A percentile compares a stretch with the other conserved stretches of the same genome.
Evolutionary conservation across 1,284 basidiomycete species (phyloP).

Genomic region (Austropuccinia psidii): DNA sequence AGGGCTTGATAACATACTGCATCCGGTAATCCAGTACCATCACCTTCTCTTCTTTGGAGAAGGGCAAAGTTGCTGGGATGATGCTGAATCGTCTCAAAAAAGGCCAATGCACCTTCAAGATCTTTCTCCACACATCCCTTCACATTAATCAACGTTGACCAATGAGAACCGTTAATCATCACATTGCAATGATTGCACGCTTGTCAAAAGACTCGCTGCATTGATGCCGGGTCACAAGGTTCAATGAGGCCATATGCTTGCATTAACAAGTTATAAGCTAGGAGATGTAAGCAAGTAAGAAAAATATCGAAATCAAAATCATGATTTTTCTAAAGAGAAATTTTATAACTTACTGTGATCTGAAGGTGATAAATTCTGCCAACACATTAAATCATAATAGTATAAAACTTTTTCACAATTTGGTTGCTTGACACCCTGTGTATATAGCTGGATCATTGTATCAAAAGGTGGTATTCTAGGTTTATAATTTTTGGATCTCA

Average conservation of each 20-base stretch:
- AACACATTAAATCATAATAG: slow-evolving; percentile 66
- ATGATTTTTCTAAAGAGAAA: not conserved
- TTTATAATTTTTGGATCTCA: slow-evolving; percentile 62
- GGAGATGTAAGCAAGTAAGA: not conserved
- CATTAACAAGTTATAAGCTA: slow-evolving; percentile 60
- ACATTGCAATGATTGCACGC: slow-evolving; percentile 56
- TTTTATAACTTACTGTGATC: slow-evolving; percentile 81
- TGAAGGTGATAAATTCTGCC: slow-evolving; percentile 62
- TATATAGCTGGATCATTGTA: slow-evolving; percentile 98
- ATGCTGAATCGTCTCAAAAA: slow-evolving; percentile 66
- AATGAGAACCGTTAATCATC: slow-evolving; percentile 72
- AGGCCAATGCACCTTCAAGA: slow-evolving; percentile 63
- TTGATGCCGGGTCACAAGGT: slow-evolving; percentile 65
- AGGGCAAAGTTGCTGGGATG: slow-evolving; percentile 9
- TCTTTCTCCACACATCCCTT: slow-evolving; percentile 75
- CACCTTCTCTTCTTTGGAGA: slow-evolving; percentile 35
- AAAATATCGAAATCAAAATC: too few species aligned
- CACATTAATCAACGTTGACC: slow-evolving; percentile 83
- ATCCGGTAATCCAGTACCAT: slow-evolving; percentile 56
- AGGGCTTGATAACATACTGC: slow-evolving; percentile 85
- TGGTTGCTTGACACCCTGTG: slow-evolving; percentile 64
- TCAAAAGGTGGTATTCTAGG: slow-evolving; percentile 89
- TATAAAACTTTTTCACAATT: slow-evolving; percentile 67
- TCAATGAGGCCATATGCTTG: slow-evolving; percentile 83
- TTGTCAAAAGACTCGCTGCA: slow-evolving; percentile 65